A percentile compares a stretch with the other conserved stretches of the same genome.
phyloP scores from a whole-genome alignment of 2,329 filamentous ascomycete species.

The Hypoxylon sp. region DNA sequence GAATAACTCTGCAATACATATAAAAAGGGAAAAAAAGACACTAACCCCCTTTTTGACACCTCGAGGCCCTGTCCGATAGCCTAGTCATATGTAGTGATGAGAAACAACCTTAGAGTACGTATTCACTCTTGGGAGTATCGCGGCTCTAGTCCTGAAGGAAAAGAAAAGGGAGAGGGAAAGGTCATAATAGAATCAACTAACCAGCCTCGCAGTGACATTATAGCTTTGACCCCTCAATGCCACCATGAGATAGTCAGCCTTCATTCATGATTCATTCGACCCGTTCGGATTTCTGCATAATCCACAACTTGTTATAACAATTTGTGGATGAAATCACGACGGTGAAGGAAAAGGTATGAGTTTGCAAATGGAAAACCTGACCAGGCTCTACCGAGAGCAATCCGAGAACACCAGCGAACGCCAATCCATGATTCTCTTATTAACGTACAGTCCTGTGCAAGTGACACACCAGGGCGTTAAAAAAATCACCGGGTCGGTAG shows the following conservation, averaged over 20 bases:
- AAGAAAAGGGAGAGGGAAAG: constrained; percentile 2
- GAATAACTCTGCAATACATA: constrained; percentile 18
- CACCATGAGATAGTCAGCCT: not conserved
- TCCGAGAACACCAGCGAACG: constrained; percentile 38
- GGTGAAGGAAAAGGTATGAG: not conserved
- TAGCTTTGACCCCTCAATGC: not conserved
- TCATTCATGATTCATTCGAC: constrained; percentile 16
- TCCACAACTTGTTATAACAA: not conserved
- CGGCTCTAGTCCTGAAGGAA: constrained; percentile 8
- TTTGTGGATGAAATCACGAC: constrained; percentile 8
- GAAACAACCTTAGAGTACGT: constrained; percentile 3
- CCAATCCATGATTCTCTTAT: constrained; percentile 35
- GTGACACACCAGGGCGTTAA: constrained; percentile 11
- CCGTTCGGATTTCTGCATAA: constrained; percentile 5
- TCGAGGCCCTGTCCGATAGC: not conserved
- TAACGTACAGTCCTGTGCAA: constrained; percentile 34
- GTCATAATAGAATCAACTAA: constrained; percentile 10
- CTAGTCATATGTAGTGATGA: not conserved
- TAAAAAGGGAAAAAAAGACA: constrained; percentile 18
- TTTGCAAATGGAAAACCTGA: constrained; percentile 11
- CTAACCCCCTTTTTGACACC: constrained; percentile 15
- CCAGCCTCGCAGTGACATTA: constrained; percentile 12
- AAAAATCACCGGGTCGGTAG: constrained; percentile 11
- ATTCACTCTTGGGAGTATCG: constrained; percentile 7
- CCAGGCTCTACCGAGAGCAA: constrained; percentile 9